Conservation (phyloP, 768 basidiomycete genomes). For the Russula griseocarnosa region DNA sequence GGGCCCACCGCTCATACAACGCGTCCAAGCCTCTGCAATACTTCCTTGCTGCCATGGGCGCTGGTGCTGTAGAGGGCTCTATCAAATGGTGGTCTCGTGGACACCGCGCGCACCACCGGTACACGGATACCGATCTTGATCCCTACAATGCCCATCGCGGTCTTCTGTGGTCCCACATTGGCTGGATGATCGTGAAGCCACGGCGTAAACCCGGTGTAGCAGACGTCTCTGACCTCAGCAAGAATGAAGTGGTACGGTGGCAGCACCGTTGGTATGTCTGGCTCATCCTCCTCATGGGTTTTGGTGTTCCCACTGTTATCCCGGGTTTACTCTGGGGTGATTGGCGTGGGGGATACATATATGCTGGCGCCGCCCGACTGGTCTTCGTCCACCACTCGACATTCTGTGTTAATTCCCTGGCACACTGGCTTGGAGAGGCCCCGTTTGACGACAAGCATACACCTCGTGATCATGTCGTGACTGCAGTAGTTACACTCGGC, state of each 20-base stretch:
- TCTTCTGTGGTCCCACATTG: slow-evolving; percentile 80
- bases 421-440: slow-evolving; percentile 91
- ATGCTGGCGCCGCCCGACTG: slow-evolving; percentile 73
- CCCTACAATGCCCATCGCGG: slow-evolving; percentile 93
- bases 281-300: slow-evolving; percentile 65
- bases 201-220: slow-evolving; percentile 85
- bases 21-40: slow-evolving; percentile 85
- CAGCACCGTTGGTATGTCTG: slow-evolving; percentile 78
- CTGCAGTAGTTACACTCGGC: slow-evolving; percentile 86
- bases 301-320: slow-evolving; percentile 70
- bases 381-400: slow-evolving; percentile 92
- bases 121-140: slow-evolving; percentile 96
- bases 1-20: slow-evolving; percentile 96
- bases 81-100: slow-evolving; percentile 99
- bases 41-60: slow-evolving; percentile 74
- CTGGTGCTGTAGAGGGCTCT: slow-evolving; percentile 93
- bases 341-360: slow-evolving; percentile 79
- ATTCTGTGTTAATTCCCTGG: slow-evolving; percentile 95
- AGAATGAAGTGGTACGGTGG: slow-evolving; percentile 78
- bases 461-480: slow-evolving; percentile 83
- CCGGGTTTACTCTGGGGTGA: slow-evolving; percentile 84
- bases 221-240: slow-evolving; percentile 80
- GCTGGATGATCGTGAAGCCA: slow-evolving; percentile 93
- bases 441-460: slow-evolving; percentile 96
- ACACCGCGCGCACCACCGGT: slow-evolving; percentile 95